Conservation (phyloP, 164 flowering plant species). For the Liriodendron chinense region DNA sequence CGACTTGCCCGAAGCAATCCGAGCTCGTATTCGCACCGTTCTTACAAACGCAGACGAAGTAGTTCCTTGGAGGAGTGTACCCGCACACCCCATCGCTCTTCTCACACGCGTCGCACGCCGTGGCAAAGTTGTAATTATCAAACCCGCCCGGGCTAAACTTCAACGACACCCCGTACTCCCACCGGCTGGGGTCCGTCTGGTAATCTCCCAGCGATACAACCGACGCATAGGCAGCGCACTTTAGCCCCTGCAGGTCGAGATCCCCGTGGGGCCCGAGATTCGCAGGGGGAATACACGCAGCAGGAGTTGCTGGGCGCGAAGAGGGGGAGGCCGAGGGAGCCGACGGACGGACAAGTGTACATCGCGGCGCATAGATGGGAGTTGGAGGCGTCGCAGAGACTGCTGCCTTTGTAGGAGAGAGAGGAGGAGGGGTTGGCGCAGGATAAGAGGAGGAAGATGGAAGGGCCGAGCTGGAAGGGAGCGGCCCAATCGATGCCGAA, state of each 20-base stretch:
- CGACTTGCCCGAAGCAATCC: slow-evolving; percentile 26
- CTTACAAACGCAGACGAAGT: slow-evolving; percentile 37
- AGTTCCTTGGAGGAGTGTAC: slow-evolving; percentile 31
- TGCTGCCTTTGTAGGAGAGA: slow-evolving; percentile 27
- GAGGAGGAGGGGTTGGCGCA: slow-evolving; percentile 37
- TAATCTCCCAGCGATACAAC: slow-evolving; percentile 34
- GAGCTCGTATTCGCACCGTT: slow-evolving; percentile 34
- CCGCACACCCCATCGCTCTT: slow-evolving; percentile 49
- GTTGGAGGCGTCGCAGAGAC: slow-evolving; percentile 38
- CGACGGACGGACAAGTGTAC: slow-evolving; percentile 40
- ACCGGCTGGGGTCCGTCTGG: slow-evolving; percentile 41
- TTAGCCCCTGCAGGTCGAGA: slow-evolving; percentile 20
- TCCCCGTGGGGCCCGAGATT: slow-evolving; percentile 41
- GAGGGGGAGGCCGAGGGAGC: slow-evolving; percentile 35
- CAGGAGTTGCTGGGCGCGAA: slow-evolving; percentile 41
- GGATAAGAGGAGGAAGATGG: slow-evolving; percentile 40
- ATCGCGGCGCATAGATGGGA: slow-evolving; percentile 40
- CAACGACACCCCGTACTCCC: slow-evolving; percentile 44
- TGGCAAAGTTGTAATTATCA: slow-evolving; percentile 20
- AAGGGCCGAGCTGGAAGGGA: slow-evolving; percentile 50
- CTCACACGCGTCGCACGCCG: slow-evolving; percentile 31
- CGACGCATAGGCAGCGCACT: slow-evolving; percentile 34
- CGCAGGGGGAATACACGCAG: slow-evolving; percentile 45
- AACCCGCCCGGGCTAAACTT: slow-evolving; percentile 26
- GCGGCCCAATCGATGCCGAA: slow-evolving; percentile 54